Evolutionary conservation across 345 rosid genomes (phyloP).

Genomic region (Erodium maritimum): DNA sequence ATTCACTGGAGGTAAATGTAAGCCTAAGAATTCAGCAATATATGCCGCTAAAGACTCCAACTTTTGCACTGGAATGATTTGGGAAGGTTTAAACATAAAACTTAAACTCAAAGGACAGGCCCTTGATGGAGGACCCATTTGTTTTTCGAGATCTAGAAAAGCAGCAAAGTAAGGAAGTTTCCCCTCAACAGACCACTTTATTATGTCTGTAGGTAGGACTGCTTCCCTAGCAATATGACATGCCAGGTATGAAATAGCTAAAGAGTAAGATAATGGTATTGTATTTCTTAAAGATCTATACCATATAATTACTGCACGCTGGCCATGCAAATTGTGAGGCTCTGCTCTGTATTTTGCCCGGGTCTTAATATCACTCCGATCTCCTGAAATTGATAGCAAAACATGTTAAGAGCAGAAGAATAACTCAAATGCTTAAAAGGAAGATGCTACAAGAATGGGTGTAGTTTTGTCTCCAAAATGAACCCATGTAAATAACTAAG

Average conservation of each 20-base stretch:
- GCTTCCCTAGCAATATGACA: conserved; percentile 64
- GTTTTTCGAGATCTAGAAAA: conserved; percentile 45
- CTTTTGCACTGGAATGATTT: conserved; percentile 34
- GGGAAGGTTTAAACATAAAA: conserved; percentile 50
- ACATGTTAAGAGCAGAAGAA: no score
- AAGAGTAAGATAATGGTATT: conserved; percentile 41
- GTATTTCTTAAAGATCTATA: conserved; percentile 33
- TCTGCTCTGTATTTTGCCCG: conserved; percentile 19
- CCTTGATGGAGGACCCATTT: conserved; percentile 33
- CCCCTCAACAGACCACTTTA: conserved; percentile 66
- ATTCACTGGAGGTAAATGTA: conserved; percentile 58
- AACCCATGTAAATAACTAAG: no score
- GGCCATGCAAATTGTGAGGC: conserved; percentile 42
- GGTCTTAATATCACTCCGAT: conserved; percentile 15
- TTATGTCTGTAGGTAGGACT: conserved; percentile 52
- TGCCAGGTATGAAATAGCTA: conserved; percentile 64
- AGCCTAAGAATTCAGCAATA: conserved; percentile 53
- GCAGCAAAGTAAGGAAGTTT: conserved; percentile 57
- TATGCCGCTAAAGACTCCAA: conserved; percentile 50
- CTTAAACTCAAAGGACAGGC: conserved; percentile 51
- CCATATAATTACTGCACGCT: conserved; percentile 62
- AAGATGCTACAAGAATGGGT: no score
- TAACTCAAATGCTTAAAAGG: no score
- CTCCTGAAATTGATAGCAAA: background rate
- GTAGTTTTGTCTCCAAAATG: no score